Conservation (phyloP, 495 filamentous ascomycete species). For the Geopyxis carbonaria region DNA sequence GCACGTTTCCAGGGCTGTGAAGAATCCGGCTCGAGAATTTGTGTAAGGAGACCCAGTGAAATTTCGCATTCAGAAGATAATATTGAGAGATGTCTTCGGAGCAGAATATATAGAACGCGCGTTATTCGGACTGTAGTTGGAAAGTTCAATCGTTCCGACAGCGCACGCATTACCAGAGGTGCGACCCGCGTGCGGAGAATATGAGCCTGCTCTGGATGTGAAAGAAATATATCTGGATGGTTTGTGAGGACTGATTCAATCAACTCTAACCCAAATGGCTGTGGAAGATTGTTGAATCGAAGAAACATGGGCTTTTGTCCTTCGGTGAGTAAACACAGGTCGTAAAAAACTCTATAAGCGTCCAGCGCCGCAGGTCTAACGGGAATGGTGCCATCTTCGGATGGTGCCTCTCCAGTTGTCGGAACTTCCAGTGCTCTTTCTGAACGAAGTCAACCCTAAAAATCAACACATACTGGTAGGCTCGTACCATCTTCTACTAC, state of each 20-base stretch:
- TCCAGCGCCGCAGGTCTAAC: constrained; percentile 67
- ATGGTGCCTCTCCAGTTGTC: constrained; percentile 42
- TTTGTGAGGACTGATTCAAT: constrained; percentile 78
- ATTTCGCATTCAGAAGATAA: constrained; percentile 68
- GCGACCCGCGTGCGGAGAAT: constrained; percentile 64
- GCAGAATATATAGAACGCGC: constrained; percentile 60
- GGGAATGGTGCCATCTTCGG: constrained; percentile 42
- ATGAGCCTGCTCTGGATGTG: constrained; percentile 64
- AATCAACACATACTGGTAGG: constrained; percentile 5
- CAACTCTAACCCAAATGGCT: constrained; percentile 72
- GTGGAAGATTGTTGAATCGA: constrained; percentile 52
- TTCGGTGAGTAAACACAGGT: constrained; percentile 77
- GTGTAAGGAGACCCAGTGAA: constrained; percentile 66
- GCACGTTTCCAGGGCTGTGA: constrained; percentile 66
- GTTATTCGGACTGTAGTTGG: constrained; percentile 65
- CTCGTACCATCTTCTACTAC: constrained; percentile 60
- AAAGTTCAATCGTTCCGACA: constrained; percentile 67
- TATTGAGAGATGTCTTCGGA: constrained; percentile 58
- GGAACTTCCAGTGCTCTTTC: constrained; percentile 35
- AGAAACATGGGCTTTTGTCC: constrained; percentile 66
- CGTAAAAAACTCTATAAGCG: constrained; percentile 75
- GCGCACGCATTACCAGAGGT: constrained; percentile 58
- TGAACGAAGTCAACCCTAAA: constrained; percentile 11
- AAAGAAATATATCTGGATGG: constrained; percentile 60
- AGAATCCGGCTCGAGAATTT: constrained; percentile 71